phyloP scores from a whole-genome alignment of 805 yeast genomes.

The Lipomyces spencermartinsiae region DNA sequence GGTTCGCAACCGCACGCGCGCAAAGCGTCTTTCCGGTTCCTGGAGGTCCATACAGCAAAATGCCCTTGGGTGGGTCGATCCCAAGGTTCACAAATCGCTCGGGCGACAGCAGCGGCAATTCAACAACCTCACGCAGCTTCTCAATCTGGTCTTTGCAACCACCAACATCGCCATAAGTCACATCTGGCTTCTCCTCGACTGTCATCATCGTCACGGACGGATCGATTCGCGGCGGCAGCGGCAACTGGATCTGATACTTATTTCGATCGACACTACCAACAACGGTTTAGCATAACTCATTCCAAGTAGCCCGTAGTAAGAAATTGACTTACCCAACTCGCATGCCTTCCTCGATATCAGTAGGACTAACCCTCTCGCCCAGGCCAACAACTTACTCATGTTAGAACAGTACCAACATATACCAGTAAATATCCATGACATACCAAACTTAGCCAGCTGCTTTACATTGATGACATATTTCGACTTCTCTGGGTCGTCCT shows the following conservation, averaged over 20 bases:
- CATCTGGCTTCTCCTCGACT: constrained; percentile 99
- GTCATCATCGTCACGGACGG: constrained; percentile 99
- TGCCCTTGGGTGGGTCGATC: constrained; percentile 99
- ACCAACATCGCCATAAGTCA: constrained; percentile 96
- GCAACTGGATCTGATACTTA: constrained; percentile 95
- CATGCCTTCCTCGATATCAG: constrained; percentile 99
- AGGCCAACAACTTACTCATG: constrained; percentile 72
- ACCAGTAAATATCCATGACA: neutral
- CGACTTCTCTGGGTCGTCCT: constrained; percentile 75
- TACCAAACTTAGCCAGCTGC: constrained; percentile 89
- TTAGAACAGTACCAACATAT: neutral
- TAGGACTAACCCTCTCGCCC: constrained; percentile 96
- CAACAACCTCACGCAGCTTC: constrained; percentile 94
- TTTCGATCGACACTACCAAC: constrained; percentile 84
- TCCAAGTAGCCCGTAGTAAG: neutral
- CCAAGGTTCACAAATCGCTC: constrained; percentile 97
- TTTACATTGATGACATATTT: constrained; percentile 96
- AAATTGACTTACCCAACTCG: constrained; percentile 64
- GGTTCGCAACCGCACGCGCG: constrained; percentile 98
- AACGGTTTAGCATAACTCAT: neutral
- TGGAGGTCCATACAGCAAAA: constrained; percentile 94
- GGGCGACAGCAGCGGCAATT: constrained; percentile 89
- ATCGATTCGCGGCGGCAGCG: constrained; percentile 96
- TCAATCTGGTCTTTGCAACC: constrained; percentile 99
- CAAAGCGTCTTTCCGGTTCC: constrained; percentile 98